A percentile compares a stretch with the other conserved stretches of the same genome.
Evolutionary conservation across 768 basidiomycete species (phyloP).

Genomic region (Podaxis mareebaensis): DNA sequence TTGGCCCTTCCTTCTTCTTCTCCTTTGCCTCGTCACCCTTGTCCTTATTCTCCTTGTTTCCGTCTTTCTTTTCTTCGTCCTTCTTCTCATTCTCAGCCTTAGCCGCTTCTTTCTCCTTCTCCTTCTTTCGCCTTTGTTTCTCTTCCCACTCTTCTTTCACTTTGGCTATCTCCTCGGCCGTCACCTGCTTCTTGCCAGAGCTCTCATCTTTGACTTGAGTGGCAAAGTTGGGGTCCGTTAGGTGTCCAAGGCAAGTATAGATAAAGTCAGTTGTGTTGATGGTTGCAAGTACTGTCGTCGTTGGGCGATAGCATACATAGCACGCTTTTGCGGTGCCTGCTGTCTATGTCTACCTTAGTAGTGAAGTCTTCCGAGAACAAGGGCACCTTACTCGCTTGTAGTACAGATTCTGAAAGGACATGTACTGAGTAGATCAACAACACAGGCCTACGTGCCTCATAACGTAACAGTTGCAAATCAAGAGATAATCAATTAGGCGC

Average conservation of each 20-base stretch:
- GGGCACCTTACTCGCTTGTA: constrained; percentile 71
- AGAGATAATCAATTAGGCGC: constrained; percentile 4
- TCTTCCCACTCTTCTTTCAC: constrained; percentile 83
- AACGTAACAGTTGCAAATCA: constrained; percentile 8
- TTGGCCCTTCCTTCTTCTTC: constrained; percentile 28
- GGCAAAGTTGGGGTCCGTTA: constrained; percentile 79
- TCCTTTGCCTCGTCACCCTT: constrained; percentile 32
- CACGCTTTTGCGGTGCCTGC: constrained; percentile 79
- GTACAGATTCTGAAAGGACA: constrained; percentile 84
- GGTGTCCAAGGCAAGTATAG: constrained; percentile 82
- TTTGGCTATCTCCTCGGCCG: constrained; percentile 73
- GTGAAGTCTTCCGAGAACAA: background rate
- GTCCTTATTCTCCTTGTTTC: constrained; percentile 32
- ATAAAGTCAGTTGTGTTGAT: constrained; percentile 82
- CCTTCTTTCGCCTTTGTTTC: constrained; percentile 61
- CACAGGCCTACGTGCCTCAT: background rate
- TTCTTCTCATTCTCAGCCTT: constrained; percentile 41
- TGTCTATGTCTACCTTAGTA: constrained; percentile 46
- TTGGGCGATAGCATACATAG: constrained; percentile 77
- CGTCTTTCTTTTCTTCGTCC: constrained; percentile 38
- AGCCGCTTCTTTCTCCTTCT: constrained; percentile 49
- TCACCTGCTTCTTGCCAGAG: constrained; percentile 40
- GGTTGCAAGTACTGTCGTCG: constrained; percentile 83
- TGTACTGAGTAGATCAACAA: constrained; percentile 24
- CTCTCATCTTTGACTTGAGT: constrained; percentile 42